Percentiles rank a stretch among this genome's conserved stretches.
These are phyloP conservation scores for Orbilia brochopaga DNA, from an alignment of 2,329 filamentous ascomycete species.

Conservation along the genomic window DNA sequence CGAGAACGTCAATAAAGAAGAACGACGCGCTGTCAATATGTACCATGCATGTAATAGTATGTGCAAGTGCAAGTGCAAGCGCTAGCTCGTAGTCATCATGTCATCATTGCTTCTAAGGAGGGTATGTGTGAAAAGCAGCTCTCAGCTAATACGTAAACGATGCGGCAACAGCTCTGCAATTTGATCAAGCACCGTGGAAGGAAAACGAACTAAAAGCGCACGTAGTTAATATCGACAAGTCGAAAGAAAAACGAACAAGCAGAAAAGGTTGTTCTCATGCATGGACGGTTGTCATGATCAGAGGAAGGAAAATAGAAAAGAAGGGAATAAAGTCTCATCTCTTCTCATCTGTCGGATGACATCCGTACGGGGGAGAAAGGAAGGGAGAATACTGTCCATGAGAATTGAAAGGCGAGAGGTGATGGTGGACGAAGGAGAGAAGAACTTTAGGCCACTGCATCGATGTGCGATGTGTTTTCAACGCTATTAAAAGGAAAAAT, in stretches of 20 bases:
- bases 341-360: conserved; percentile 27
- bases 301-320: conserved; percentile 18
- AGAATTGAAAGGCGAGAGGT: conserved; percentile 36
- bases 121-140: conserved; percentile 1
- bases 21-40: conserved; percentile 24
- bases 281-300: conserved; percentile 1
- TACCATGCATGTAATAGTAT: not conserved
- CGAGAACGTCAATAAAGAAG: not conserved
- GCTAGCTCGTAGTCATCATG: conserved; percentile 8
- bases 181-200: conserved; percentile 20
- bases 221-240: conserved; percentile 40
- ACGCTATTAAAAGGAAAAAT: conserved; percentile 42
- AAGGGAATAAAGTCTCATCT: conserved; percentile 38
- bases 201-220: conserved; percentile 21
- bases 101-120: conserved; percentile 15
- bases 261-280: conserved; percentile 1
- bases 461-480: conserved; percentile 28
- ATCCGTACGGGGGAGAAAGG: conserved; percentile 16
- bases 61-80: too few relatives aligned
- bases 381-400: conserved; percentile 33
- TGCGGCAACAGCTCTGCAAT: conserved; percentile 21
- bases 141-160: not conserved
- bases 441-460: conserved; percentile 20
- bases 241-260: conserved; percentile 16
- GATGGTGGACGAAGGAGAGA: conserved; percentile 16